phyloP scores from a whole-genome alignment of 2,329 filamentous ascomycete genomes.

The Penicillium sp. region DNA sequence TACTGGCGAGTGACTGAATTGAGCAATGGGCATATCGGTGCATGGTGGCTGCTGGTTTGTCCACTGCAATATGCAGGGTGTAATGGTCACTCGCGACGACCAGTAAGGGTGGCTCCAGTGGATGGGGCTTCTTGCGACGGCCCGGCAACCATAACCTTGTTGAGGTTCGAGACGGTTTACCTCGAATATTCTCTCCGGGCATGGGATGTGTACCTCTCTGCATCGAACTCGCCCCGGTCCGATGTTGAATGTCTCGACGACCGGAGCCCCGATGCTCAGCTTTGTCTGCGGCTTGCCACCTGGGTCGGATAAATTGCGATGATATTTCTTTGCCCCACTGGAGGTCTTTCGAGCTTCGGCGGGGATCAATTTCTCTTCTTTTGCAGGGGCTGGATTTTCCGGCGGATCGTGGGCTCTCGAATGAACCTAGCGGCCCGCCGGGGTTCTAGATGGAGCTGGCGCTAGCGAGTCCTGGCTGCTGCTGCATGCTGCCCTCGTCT shows the following conservation, averaged over 20 bases:
- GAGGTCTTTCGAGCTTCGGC: not conserved
- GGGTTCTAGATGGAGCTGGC: not conserved
- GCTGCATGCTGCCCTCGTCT: not conserved
- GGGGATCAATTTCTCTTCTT: not conserved
- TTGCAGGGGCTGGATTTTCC: not conserved
- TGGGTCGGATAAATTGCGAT: not conserved
- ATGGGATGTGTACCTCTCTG: not conserved
- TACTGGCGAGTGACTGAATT: not conserved
- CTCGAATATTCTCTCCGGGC: not conserved
- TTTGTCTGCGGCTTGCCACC: not conserved
- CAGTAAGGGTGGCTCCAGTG: not conserved
- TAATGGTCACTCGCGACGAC: not conserved
- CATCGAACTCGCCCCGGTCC: not conserved
- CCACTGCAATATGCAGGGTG: not conserved
- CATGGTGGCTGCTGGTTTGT: conserved; percentile 5
- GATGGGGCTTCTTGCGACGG: not conserved
- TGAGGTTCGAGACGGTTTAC: not conserved
- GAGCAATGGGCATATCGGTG: not conserved
- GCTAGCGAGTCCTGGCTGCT: not conserved
- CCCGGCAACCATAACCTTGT: not conserved
- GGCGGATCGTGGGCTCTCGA: not conserved
- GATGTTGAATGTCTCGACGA: not conserved
- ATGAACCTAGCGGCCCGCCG: not conserved
- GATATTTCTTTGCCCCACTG: not conserved
- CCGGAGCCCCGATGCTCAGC: not conserved